These are phyloP conservation scores for Neltuma alba DNA, from an alignment of 306 rosid species.

Conservation along the genomic window DNA sequence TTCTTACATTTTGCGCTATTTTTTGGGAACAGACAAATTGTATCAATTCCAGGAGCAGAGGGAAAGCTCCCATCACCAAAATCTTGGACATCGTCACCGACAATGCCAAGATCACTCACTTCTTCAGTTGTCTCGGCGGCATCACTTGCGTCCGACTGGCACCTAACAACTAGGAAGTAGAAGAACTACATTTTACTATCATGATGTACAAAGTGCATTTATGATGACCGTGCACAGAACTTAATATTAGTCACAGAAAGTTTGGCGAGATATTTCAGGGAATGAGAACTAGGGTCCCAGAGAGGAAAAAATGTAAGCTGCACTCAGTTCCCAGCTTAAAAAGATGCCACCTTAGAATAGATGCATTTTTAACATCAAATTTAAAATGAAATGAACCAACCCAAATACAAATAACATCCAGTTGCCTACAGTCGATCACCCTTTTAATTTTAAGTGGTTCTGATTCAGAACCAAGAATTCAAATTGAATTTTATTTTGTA, in stretches of 20 bases:
- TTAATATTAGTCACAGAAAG: neutral
- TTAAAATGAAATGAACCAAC: neutral
- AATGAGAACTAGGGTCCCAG: neutral
- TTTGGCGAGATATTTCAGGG: neutral
- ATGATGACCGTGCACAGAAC: neutral
- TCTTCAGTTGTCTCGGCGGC: constrained; percentile 52
- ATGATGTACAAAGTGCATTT: neutral
- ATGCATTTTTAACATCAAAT: neutral
- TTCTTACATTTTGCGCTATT: constrained; percentile 57
- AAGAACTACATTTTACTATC: constrained; percentile 4
- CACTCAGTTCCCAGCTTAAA: neutral
- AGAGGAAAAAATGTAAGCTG: neutral
- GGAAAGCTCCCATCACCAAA: constrained; percentile 59
- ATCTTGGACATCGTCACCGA: constrained; percentile 71
- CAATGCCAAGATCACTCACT: constrained; percentile 64
- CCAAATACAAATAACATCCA: neutral
- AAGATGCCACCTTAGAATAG: neutral
- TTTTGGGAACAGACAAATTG: constrained; percentile 64
- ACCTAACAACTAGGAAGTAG: constrained; percentile 54
- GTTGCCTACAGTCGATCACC: neutral
- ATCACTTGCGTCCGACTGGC: constrained; percentile 52
- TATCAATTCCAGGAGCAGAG: constrained; percentile 69
- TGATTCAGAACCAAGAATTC: neutral
- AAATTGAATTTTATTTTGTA: neutral
- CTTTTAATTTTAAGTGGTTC: neutral